Percentiles rank a stretch among this genome's conserved stretches.
Evolutionary conservation across 2,329 filamentous ascomycete genomes (phyloP).

Genomic region (Pestalotiopsis sp.): DNA sequence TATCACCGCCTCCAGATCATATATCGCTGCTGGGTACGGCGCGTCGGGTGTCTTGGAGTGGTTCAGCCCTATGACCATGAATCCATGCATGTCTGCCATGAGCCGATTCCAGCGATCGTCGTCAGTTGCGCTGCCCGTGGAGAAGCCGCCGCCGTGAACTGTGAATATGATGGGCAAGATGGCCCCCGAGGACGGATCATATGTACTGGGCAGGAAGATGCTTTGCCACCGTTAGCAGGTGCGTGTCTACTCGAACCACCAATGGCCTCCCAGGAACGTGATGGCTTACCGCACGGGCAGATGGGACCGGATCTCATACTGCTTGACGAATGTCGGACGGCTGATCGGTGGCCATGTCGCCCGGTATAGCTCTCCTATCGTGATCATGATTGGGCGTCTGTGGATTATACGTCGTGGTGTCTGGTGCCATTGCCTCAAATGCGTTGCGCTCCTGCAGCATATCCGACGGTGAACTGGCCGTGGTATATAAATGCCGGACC

Average conservation of each 20-base stretch:
- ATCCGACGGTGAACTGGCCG: neutral
- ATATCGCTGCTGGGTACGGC: constrained; percentile 9
- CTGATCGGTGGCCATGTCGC: constrained; percentile 5
- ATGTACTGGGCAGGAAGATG: constrained; percentile 6
- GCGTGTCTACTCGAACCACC: neutral
- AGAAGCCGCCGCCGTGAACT: constrained; percentile 10
- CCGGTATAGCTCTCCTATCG: constrained; percentile 12
- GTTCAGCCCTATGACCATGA: constrained; percentile 11
- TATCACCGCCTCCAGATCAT: constrained; percentile 10
- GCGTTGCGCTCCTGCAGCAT: neutral
- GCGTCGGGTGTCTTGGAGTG: constrained; percentile 7
- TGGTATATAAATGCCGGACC: constrained; percentile 1
- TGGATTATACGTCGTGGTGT: neutral
- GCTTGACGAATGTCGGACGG: constrained; percentile 9
- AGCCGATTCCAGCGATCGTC: constrained; percentile 13
- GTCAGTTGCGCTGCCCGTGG: constrained; percentile 8
- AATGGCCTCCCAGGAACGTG: neutral
- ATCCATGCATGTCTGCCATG: constrained; percentile 4
- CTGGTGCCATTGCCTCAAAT: neutral
- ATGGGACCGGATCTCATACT: constrained; percentile 10
- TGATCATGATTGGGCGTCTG: neutral
- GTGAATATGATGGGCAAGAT: constrained; percentile 9
- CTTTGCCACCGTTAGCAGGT: neutral
- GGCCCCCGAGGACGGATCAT: neutral
- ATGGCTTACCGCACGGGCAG: constrained; percentile 9